phyloP scores from a whole-genome alignment of 192 early-diverging fungal genomes.

The Physocladia obscura region DNA sequence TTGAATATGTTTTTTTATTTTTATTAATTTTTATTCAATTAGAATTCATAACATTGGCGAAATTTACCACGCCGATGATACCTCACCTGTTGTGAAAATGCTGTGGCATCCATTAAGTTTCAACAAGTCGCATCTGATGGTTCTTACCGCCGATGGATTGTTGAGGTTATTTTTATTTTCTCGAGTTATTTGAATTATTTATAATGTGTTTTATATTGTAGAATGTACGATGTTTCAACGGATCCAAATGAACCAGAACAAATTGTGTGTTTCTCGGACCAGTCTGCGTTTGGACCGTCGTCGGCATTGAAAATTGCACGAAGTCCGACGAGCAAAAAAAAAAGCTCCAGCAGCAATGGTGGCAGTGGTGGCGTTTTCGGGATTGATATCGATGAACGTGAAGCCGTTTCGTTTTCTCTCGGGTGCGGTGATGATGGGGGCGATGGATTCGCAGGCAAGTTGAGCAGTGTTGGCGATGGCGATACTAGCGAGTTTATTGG shows the following conservation, averaged over 20 bases:
- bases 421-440: neutral
- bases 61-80: slow-evolving; percentile 15
- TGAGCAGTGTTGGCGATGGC: neutral
- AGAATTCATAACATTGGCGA: slow-evolving; percentile 19
- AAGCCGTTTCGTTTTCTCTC: slow-evolving; percentile 21
- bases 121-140: slow-evolving; percentile 3
- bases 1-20: too few relatives aligned
- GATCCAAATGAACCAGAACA: slow-evolving; percentile 29
- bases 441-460: neutral
- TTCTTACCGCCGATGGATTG: slow-evolving; percentile 24
- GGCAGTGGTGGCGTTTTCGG: neutral
- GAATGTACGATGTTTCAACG: slow-evolving; percentile 26
- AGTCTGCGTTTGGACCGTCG: neutral
- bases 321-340: neutral
- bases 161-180: too few relatives aligned
- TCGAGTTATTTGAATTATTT: too few relatives aligned
- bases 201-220: neutral
- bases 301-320: neutral
- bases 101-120: slow-evolving; percentile 27
- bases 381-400: slow-evolving; percentile 24
- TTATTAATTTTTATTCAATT: too few relatives aligned
- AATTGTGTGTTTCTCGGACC: slow-evolving; percentile 17
- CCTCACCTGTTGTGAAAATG: slow-evolving; percentile 7
- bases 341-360: neutral
- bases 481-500: neutral